Evolutionary conservation across 129 eudicot genomes (phyloP).

Genomic region (Pulicaria dysenterica): DNA sequence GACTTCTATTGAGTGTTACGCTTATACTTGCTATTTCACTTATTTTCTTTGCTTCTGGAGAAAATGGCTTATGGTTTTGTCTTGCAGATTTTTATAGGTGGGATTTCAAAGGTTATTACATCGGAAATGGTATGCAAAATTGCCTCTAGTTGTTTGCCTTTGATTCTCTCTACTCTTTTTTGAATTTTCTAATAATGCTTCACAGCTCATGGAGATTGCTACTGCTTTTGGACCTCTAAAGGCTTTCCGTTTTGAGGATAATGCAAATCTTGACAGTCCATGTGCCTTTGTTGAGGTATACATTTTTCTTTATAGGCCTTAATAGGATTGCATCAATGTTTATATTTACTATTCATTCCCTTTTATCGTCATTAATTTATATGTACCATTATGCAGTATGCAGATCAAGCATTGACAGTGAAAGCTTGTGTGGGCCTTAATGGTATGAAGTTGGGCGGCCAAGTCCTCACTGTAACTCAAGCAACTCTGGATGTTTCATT

Average conservation of each 20-base stretch:
- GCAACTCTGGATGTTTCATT: slow-evolving; percentile 59
- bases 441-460: slow-evolving; percentile 90
- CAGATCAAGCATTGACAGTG: slow-evolving; percentile 71
- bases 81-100: slow-evolving; percentile 87
- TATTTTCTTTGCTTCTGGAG: slow-evolving; percentile 19
- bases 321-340: slow-evolving; percentile 12
- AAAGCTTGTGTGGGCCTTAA: slow-evolving; percentile 96
- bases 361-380: slow-evolving; percentile 8
- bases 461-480: slow-evolving; percentile 76
- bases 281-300: slow-evolving; percentile 91
- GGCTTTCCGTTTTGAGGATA: slow-evolving; percentile 68
- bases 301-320: neutral
- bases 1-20: neutral
- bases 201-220: slow-evolving; percentile 85
- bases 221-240: slow-evolving; percentile 83
- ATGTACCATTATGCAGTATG: slow-evolving; percentile 56
- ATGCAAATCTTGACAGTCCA: slow-evolving; percentile 47
- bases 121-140: slow-evolving; percentile 67
- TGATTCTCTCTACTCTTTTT: neutral
- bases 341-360: neutral
- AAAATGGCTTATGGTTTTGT: slow-evolving; percentile 11
- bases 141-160: neutral
- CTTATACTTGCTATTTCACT: slow-evolving; percentile 5
- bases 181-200: slow-evolving; percentile 24
- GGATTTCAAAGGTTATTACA: slow-evolving; percentile 70